phyloP scores from a whole-genome alignment of 2,329 filamentous ascomycete species.

The Monilinia laxa region DNA sequence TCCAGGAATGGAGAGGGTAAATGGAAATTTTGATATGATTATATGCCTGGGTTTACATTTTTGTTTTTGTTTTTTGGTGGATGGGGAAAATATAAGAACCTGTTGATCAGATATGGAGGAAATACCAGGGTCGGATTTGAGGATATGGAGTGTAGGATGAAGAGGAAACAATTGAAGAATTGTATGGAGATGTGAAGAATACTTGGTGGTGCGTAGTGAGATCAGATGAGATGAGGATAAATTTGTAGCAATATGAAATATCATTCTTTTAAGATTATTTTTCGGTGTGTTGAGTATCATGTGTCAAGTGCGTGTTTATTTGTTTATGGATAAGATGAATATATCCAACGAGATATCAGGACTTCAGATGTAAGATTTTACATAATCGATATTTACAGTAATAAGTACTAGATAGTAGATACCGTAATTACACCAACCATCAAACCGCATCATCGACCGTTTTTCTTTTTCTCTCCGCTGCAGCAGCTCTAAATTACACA shows the following conservation, averaged over 20 bases:
- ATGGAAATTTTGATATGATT: slow-evolving; percentile 25
- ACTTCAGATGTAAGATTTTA: too few species aligned
- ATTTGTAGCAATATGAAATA: slow-evolving; percentile 24
- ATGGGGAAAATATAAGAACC: slow-evolving; percentile 4
- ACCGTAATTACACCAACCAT: too few species aligned
- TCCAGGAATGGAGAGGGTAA: slow-evolving; percentile 5
- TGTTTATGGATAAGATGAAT: too few species aligned
- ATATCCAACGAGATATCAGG: too few species aligned
- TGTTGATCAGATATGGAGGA: slow-evolving; percentile 20
- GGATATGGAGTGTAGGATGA: neutral
- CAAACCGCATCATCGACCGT: too few species aligned
- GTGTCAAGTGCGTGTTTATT: too few species aligned
- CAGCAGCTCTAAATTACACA: too few species aligned
- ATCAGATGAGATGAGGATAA: slow-evolving; percentile 7
- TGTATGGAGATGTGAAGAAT: neutral
- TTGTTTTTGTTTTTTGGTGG: neutral
- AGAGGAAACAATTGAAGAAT: neutral
- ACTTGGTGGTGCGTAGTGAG: neutral
- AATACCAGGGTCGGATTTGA: slow-evolving; percentile 13
- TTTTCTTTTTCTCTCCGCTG: too few species aligned
- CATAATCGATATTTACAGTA: too few species aligned
- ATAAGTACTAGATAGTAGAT: too few species aligned
- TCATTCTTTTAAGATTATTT: slow-evolving; percentile 10
- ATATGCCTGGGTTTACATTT: slow-evolving; percentile 19
- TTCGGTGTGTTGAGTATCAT: too few species aligned